Base-by-base conservation (phyloP, 2,329 filamentous ascomycete species). In the Fusarium keratoplasticum region DNA sequence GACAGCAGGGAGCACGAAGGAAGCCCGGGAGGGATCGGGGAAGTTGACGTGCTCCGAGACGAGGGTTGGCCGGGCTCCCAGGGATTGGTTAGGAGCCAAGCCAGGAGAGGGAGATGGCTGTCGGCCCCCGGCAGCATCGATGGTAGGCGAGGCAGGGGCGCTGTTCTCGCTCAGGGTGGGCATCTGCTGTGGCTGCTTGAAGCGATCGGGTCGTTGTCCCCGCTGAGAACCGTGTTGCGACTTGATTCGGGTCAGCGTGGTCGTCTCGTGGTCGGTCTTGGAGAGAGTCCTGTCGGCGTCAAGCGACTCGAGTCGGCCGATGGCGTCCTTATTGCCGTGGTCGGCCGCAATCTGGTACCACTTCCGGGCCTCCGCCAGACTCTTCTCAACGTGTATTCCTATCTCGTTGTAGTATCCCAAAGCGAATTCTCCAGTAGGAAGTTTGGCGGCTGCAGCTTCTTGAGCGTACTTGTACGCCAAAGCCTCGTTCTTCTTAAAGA, bases 391-490 rank as follows among this genome's bases (percentile, higher is more conserved):
- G 80, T 95, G 92, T 80, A 99, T 97, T 76, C 96, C 96, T 76
- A 99, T 97, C 82, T 99, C 96, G 81, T 96, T 91, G 84, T 98
- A 99, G 83, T 99, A 99, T 13, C 96, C 96, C 87, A 99, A 90
- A 29, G 96, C 96, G 80, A 99, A 99, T 82, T 98, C 95, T 58
- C 95, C 96, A 0, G 95, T 98, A 0, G 95, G 89, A 58, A 98
- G 88, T 64, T 95, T 95, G 42, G 91, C 90, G 60, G 90, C 87
- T 10, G 96, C 96, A 13, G 96, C 96, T 75, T 96, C 90, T 77
- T 96, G 91, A 2, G 96, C 96, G 80, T 98, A 98, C 61, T 91
- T 93, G 83, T 94, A 99, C 8, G 96, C 96, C 58, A 98, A 86
- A 80, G 96, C 93, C 83, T 99, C 96, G 79, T 98, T 98, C 87